Base-by-base conservation (phyloP, 176 grass and related monocot species). In the Bolboschoenus planiculmis region DNA sequence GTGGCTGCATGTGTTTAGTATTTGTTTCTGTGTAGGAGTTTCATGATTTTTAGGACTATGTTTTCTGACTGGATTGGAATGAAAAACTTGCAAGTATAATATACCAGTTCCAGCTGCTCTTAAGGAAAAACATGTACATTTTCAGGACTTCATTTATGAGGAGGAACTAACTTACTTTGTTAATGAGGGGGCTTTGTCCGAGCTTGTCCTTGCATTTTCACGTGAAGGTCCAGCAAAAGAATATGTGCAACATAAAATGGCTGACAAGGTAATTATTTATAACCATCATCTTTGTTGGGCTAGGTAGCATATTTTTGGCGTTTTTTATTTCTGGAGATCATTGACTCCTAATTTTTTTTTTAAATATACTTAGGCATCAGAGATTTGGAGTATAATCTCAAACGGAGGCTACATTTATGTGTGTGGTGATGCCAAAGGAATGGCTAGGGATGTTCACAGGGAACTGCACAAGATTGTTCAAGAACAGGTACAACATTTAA, bases 231-330 rank as follows among this genome's bases (percentile, higher is more conserved):
- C 84, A 21, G 50, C 85, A 7, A 98, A 95, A 87, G 90, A 98
- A 86, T 98, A 98, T 84, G 95, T 98, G 65, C 95, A 98, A 87
- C 95, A 98, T 84, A 98, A 98, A 87, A 93, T 98, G 95, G 80
- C 79, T 4, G 90, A 94, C 23, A 95, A 98, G 91, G 95, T 89
- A 24, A n/a, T 50, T 57, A 68, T 50, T 24, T 18, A 31, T 56
- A 79, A 60, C 18, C 15, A 24, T 26, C n/a, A 39, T 61, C 18
- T 51, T 51, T 11, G 27, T 81, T 58, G 7, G 3, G 36, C 37
- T 7, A 24, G 43, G 20, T 91, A 40, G 14, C 43, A 80, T 67
- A 56, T 47, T 31, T 35, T 35, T 7, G 31, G 50, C 31, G 10
- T 7, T 36, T 3, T 39, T 70, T 51, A 24, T 39, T 40, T 39